phyloP scores from a whole-genome alignment of 768 basidiomycete genomes.

The Boletus rex-veris region DNA sequence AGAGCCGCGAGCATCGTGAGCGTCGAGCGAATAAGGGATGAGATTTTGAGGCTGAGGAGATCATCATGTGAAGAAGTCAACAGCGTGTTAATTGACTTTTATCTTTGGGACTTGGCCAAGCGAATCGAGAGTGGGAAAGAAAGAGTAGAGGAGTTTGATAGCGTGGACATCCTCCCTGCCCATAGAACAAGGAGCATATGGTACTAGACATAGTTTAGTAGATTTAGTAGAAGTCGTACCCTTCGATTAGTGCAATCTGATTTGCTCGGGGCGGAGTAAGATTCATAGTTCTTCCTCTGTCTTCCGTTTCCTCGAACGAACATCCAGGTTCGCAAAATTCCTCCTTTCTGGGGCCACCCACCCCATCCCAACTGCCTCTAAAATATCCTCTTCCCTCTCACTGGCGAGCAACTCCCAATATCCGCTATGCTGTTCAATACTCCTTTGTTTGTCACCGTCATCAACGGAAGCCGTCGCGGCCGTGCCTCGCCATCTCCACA shows the following conservation, averaged over 20 bases:
- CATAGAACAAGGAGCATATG: conserved; percentile 83
- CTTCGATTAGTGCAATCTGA: conserved; percentile 13
- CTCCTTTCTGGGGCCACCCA: conserved; percentile 28
- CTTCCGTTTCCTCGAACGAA: conserved; percentile 3
- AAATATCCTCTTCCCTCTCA: conserved; percentile 25
- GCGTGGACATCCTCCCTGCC: conserved; percentile 56
- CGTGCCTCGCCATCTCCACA: conserved; percentile 53
- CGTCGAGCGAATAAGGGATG: conserved; percentile 68
- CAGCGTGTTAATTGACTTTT: conserved; percentile 88
- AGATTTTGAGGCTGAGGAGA: conserved; percentile 40
- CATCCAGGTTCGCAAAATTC: conserved; percentile 19
- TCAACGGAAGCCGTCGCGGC: not conserved
- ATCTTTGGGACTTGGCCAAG: conserved; percentile 86
- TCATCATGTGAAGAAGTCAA: conserved; percentile 36
- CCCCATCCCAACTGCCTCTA: conserved; percentile 24
- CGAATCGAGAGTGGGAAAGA: conserved; percentile 62
- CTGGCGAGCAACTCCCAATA: conserved; percentile 23
- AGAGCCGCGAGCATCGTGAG: conserved; percentile 78
- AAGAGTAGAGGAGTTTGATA: conserved; percentile 55
- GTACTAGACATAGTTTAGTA: conserved; percentile 50
- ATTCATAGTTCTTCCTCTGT: not conserved
- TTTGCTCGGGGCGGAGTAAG: not conserved
- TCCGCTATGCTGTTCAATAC: conserved; percentile 12
- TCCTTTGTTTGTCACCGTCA: not conserved
- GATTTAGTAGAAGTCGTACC: not conserved